Percentiles rank a stretch among this genome's conserved stretches.
Conservation (phyloP, 2,329 filamentous ascomycete genomes). For the Stachybotrys chlorohalonatus region DNA sequence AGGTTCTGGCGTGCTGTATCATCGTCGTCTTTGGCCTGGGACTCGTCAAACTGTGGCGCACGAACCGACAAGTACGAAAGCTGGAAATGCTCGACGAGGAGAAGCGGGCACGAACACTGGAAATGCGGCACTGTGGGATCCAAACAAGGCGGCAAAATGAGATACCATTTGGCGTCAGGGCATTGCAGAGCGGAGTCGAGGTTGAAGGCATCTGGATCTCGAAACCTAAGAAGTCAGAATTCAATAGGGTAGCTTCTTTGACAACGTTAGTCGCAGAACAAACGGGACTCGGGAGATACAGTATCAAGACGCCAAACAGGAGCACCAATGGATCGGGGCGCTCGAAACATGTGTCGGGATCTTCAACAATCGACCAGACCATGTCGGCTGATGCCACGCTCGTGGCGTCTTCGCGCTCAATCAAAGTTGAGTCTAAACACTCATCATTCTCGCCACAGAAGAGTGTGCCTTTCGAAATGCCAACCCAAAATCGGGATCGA, state of each 20-base stretch:
- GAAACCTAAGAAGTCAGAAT: constrained; percentile 31
- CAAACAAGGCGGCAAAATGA: constrained; percentile 34
- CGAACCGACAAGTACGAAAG: constrained; percentile 43
- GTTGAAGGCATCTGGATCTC: constrained; percentile 80
- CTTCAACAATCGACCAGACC: neutral
- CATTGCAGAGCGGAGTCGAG: constrained; percentile 73
- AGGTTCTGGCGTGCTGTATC: constrained; percentile 69
- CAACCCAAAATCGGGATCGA: neutral
- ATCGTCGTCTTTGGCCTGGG: constrained; percentile 60
- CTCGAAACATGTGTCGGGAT: neutral
- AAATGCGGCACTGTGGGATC: constrained; percentile 48
- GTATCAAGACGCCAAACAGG: constrained; percentile 9
- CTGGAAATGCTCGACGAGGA: constrained; percentile 59
- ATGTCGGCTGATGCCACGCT: neutral
- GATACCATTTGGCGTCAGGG: constrained; percentile 78
- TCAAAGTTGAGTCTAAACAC: neutral
- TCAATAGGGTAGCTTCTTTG: constrained; percentile 12
- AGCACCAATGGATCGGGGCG: constrained; percentile 1
- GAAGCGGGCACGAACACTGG: constrained; percentile 43
- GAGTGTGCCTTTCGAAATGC: neutral
- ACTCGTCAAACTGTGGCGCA: constrained; percentile 57
- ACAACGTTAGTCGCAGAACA: constrained; percentile 11
- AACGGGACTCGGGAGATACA: constrained; percentile 8
- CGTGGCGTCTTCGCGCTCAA: neutral
- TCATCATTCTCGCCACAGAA: neutral